Percentiles rank a stretch among this genome's conserved stretches.
phyloP scores from a whole-genome alignment of 306 rosid genomes.

The Lithocarpus polystachyus region DNA sequence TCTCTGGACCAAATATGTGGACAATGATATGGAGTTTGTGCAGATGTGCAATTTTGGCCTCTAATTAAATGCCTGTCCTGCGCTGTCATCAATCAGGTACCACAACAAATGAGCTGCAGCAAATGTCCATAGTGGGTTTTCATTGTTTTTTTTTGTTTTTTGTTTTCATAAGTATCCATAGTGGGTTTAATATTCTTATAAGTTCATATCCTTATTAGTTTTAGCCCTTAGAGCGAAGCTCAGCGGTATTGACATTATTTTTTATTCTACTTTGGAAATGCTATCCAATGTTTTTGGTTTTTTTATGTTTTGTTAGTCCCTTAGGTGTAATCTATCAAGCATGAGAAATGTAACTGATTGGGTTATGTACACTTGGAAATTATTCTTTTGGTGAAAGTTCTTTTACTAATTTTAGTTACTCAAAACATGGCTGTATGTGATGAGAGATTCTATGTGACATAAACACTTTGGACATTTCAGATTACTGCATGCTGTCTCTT shows the following conservation, averaged over 20 bases:
- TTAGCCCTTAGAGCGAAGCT: conserved; percentile 51
- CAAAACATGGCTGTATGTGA: conserved; percentile 7
- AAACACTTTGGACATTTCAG: not conserved
- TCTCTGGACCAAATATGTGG: conserved; percentile 91
- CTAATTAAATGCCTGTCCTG: conserved; percentile 37
- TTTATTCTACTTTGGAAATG: conserved; percentile 11
- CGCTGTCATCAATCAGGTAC: conserved; percentile 32
- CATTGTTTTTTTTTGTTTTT: too few species aligned
- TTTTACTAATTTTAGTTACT: conserved; percentile 26
- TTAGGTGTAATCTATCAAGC: conserved; percentile 26
- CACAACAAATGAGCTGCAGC: conserved; percentile 18
- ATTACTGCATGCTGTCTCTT: conserved; percentile 4
- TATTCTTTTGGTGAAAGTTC: conserved; percentile 24
- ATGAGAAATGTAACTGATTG: conserved; percentile 36
- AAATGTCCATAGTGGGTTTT: conserved; percentile 26
- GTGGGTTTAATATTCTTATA: conserved; percentile 21
- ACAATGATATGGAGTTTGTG: conserved; percentile 96
- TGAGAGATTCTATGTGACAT: not conserved
- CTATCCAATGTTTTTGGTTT: conserved; percentile 23
- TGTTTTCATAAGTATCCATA: not conserved
- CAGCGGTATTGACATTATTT: conserved; percentile 27
- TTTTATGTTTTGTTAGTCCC: conserved; percentile 20
- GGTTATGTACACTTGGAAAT: conserved; percentile 46
- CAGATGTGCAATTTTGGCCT: conserved; percentile 99
- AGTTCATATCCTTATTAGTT: conserved; percentile 41